A percentile compares a stretch with the other conserved stretches of the same genome.
These are phyloP conservation scores for Podaxis pistillaris DNA, from an alignment of 768 basidiomycete genomes.

Conservation along the genomic window DNA sequence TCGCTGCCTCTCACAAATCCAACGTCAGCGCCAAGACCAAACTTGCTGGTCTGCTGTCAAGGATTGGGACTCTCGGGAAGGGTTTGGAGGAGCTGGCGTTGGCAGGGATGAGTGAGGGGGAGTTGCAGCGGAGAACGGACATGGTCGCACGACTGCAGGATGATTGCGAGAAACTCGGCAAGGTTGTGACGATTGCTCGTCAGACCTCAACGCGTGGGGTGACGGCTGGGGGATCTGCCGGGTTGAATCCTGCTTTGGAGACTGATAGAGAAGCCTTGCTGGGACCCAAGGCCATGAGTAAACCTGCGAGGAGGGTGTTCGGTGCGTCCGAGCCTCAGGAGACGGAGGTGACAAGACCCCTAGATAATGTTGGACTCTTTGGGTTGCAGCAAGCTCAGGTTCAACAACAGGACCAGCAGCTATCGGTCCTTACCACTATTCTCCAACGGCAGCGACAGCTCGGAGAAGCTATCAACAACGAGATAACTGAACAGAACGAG, in stretches of 20 bases:
- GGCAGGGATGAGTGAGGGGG: constrained; percentile 85
- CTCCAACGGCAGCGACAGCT: constrained; percentile 83
- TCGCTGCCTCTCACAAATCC: constrained; percentile 69
- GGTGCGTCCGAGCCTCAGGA: constrained; percentile 65
- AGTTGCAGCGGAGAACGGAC: constrained; percentile 84
- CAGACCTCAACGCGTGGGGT: constrained; percentile 40
- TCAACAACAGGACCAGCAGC: constrained; percentile 78
- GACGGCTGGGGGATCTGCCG: constrained; percentile 20
- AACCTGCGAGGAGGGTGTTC: constrained; percentile 73
- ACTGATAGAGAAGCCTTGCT: constrained; percentile 68
- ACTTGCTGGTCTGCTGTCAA: constrained; percentile 71
- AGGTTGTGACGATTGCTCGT: constrained; percentile 79
- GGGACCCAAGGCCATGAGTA: constrained; percentile 35
- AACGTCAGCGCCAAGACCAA: constrained; percentile 86
- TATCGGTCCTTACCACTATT: constrained; percentile 78
- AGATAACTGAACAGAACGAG: constrained; percentile 83
- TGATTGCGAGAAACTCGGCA: constrained; percentile 85
- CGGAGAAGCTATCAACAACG: constrained; percentile 81
- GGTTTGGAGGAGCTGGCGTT: constrained; percentile 65
- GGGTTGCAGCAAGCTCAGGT: constrained; percentile 80
- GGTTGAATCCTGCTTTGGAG: constrained; percentile 44
- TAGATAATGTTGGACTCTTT: constrained; percentile 81
- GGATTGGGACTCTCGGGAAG: constrained; percentile 69
- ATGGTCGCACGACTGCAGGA: constrained; percentile 87
- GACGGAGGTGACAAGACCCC: constrained; percentile 80